Base-by-base conservation (phyloP, 164 flowering plant species). In the Brasenia schreberi region DNA sequence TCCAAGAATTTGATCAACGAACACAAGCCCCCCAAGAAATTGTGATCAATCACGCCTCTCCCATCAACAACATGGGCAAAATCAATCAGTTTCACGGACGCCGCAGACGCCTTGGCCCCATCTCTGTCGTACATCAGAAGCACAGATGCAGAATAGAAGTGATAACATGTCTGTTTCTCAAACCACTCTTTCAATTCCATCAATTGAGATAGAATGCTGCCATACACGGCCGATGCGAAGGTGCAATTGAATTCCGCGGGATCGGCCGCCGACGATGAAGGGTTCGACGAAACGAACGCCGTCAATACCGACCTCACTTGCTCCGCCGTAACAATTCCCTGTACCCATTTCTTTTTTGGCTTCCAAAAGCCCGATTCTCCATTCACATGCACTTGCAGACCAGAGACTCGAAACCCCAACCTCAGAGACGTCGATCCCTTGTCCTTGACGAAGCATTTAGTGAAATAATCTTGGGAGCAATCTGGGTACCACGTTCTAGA, bases 21-120 rank as follows among this genome's bases (percentile, higher is more conserved):
- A 71, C 98, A 93, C 18, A 93, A 86, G 4, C 98, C 98, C 18
- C 94, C 96, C 75, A 90, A 76, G 75, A 93, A 93, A 72, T 93
- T 93, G 72, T 90, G 98, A 72, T 93, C 98, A 67, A 93, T 88
- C 12, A 85, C 80, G 64, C 94, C 96, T 61, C 69, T 61, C 4
- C 86, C 96, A 18, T 87, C 90, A 62, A 75, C 63, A 58, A 82
- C 90, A 79, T 93, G 98, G 0, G 97, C 94, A 68, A 93, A 93
- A 79, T 90, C 98, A 62, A 93, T 71, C 23, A 93, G 89, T 81
- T 90, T 93, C 42, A 90, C 75, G 69, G 72, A 18, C 7, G 53
- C 53, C 53, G 5, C 6, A 7, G 12, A 7, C 53, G 65, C 43
- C 64, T 72, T 62, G 3, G 69, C 71, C 9, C 70, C 67, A 49